Percentiles rank a stretch among this genome's conserved stretches.
Conservation (phyloP, 1,284 basidiomycete genomes). For the Rhodofomes roseus region DNA sequence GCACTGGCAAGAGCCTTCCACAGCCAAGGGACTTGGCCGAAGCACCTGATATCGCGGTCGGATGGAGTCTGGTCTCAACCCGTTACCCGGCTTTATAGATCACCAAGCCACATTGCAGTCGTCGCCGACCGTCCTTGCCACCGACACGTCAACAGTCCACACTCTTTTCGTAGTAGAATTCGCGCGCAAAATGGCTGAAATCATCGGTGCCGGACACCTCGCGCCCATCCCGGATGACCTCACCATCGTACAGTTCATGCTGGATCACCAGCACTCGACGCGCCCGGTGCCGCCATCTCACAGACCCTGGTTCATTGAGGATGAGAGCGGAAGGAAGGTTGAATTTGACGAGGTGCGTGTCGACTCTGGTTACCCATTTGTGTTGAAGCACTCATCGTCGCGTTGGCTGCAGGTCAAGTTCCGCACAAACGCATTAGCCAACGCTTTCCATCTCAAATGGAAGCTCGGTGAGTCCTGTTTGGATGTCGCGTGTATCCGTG, state of each 20-base stretch:
- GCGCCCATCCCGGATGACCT: conserved; percentile 62
- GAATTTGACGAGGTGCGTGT: conserved; percentile 47
- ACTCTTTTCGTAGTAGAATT: background rate
- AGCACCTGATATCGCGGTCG: background rate
- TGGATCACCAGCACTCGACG: conserved; percentile 47
- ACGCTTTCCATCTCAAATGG: conserved; percentile 17
- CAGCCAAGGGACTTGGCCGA: no score
- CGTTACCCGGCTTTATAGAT: background rate
- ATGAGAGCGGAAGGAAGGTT: conserved; percentile 46
- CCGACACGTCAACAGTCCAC: background rate
- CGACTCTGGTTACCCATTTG: background rate
- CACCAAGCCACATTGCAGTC: background rate
- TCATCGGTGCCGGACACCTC: conserved; percentile 37
- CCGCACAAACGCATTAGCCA: conserved; percentile 21
- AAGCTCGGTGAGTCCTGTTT: conserved; percentile 16
- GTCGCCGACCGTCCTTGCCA: background rate
- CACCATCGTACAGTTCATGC: conserved; percentile 68
- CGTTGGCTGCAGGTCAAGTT: conserved; percentile 21
- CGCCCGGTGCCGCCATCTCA: conserved; percentile 36
- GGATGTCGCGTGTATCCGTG: background rate
- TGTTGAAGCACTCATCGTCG: no score
- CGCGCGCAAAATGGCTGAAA: conserved; percentile 29
- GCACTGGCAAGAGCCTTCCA: no score
- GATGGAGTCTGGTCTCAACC: no score
- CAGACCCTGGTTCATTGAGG: conserved; percentile 57